These are phyloP conservation scores for Scenedesmus sp. DNA, from an alignment of 163 green algal genomes.

Conservation along the genomic window DNA sequence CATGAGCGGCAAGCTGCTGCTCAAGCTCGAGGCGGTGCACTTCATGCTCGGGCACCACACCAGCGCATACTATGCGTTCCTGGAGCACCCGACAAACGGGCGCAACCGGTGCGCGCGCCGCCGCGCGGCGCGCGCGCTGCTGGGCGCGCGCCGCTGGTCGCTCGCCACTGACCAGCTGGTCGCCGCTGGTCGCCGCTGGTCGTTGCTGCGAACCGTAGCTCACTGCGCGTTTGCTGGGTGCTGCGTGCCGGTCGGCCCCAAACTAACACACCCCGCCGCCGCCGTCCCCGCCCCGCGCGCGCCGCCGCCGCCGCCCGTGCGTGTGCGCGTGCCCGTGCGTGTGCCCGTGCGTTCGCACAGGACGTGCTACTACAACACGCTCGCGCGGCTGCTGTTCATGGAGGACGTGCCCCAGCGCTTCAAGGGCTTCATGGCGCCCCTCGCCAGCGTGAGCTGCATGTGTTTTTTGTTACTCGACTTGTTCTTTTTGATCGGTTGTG, in stretches of 20 bases:
- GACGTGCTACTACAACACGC: conserved; percentile 94
- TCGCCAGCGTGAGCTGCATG: conserved; percentile 65
- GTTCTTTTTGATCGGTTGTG: background rate
- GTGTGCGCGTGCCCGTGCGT: background rate
- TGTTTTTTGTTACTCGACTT: too few species aligned
- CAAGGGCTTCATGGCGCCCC: conserved; percentile 90
- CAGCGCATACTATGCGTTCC: conserved; percentile 88
- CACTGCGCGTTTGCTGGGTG: too few species aligned
- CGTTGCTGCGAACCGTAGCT: too few species aligned
- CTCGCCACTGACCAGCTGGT: too few species aligned
- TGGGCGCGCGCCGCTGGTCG: too few species aligned
- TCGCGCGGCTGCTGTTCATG: conserved; percentile 96
- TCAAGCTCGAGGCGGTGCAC: conserved; percentile 92
- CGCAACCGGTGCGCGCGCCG: conserved; percentile 70
- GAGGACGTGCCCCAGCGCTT: conserved; percentile 94
- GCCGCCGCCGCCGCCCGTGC: too few species aligned
- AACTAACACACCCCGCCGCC: too few species aligned
- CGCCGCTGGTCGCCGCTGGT: too few species aligned
- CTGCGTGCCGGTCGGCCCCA: too few species aligned
- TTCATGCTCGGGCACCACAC: conserved; percentile 92
- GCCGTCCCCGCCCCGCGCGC: too few species aligned
- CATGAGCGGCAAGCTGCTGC: conserved; percentile 97
- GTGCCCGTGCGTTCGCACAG: background rate
- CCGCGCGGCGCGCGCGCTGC: too few species aligned
- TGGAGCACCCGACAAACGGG: conserved; percentile 81